Base-by-base conservation (phyloP, 2,329 filamentous ascomycete species). In the Sordariomycetes sp. region DNA sequence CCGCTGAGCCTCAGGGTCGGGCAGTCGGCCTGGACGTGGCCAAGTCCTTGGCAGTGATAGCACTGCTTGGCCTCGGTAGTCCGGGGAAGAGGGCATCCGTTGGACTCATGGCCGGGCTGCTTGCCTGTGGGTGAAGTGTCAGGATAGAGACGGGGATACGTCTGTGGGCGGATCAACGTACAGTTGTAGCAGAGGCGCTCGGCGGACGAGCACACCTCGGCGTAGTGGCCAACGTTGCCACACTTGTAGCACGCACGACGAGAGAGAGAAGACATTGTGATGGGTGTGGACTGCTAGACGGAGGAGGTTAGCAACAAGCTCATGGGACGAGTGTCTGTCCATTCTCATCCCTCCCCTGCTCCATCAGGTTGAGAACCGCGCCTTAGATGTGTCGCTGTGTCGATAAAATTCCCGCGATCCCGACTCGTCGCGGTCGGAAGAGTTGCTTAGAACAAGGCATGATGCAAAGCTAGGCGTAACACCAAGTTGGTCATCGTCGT, bases 121-220 rank as follows among this genome's bases (percentile, higher is more conserved):
- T 93, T 93, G 85, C 84, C 84, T 87, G 62, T 59, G 56, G 12
- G 43, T 3, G 61, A 51, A 53, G 58, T 61, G 62, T 69, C 60
- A 67, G 65, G 64, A 59, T 37, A 8, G 54, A 24, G n/a, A 20
- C 14, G 5, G 22, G 18, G 54, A n/a, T 46, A 60, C 53, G 20
- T 37, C 53, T n/a, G 35, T 28, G 20, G 35, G 51, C 12, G 18
- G 58, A 10, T n/a, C 24, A 24, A 76, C 87, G 73, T 80, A 92
- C 94, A 99, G 82, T 99, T 99, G 80, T 99, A 99, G 87, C 94
- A 99, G 69, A 99, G 88, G 70, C 94, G 90, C 82, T 99, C 93
- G 61, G 92, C 89, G 61, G 93, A 97, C 62, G 93, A 94, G 88
- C 94, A 99, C 66, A 96, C 92, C 82, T 97, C 92, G 71, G 78